Evolutionary conservation across 805 yeast species (phyloP), one percentile per base, ranked within the genome.

Genomic region (Candida arabinofermentans): DNA sequence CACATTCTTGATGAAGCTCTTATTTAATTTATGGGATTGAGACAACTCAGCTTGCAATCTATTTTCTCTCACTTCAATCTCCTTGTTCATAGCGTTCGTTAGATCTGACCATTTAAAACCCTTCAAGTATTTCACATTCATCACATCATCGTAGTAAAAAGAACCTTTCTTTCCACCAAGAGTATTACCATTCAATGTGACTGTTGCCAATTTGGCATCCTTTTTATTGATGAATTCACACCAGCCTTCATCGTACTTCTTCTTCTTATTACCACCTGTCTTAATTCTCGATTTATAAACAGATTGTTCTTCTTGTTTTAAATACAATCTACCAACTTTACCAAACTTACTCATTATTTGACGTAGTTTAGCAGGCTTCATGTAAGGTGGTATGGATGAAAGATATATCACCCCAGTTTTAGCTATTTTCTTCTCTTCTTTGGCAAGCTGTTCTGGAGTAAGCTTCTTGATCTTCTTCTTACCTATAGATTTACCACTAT

Each of bases 21-120:
- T 87, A 68, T 90, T 90, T 61, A 91, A 74, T 53, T 86, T 84
- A 42, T 81, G 84, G 31, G 95, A 96, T 62, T 88, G 96, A 1
- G 95, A 76, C 27, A 93, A 77, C 62, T 93, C 98, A 46, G 95
- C 77, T 48, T 89, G 82, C 57, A 91, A 70, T 65, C 86, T 89
- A 39, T 91, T 79, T 56, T 89, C 95, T 62, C 96, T 81, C 33
- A 83, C 74, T 62, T 90, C 96, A 49, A 84, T 83, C 65, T 93
- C 98, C 55, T 78, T 78, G 2, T 96, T 89, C 49, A 91, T 86
- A 59, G 91, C 96, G 59, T 85, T 95, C 3, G 97, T 90, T 59
- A 93, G 71, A 57, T 93, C 95, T 42, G 83, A 74, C 99, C 99
- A 93, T 59, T 93, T 93, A 74, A 91, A 93, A 2, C 91, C 89